Conservation (phyloP, 75 land plant genomes). For the Cupressus sempervirens region DNA sequence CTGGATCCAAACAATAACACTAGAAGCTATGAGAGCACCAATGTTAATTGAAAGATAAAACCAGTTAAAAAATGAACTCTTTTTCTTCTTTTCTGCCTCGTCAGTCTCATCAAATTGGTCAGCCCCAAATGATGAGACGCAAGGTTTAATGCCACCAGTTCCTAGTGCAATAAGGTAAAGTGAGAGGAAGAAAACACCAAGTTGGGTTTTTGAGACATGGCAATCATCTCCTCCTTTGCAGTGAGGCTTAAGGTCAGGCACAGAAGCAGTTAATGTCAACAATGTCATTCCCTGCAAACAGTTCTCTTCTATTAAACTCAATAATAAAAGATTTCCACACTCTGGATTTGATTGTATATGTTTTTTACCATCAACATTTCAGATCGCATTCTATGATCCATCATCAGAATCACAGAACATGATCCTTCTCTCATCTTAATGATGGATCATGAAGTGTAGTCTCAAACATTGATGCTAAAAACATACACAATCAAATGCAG, state of each 20-base stretch:
- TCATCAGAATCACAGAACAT: no score
- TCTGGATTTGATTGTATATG: no score
- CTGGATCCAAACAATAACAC: conserved; percentile 50
- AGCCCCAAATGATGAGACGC: conserved; percentile 51
- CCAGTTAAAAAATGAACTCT: conserved; percentile 62
- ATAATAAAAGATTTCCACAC: no score
- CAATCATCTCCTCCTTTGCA: conserved; percentile 14
- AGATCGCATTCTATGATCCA: no score
- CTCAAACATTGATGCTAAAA: no score
- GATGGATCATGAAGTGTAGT: no score
- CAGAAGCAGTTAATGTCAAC: conserved; percentile 32
- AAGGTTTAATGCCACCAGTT: conserved; percentile 50
- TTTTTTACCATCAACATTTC: no score
- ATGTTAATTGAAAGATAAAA: conserved; percentile 51
- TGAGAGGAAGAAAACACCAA: conserved; percentile 32
- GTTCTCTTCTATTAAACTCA: no score
- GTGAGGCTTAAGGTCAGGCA: conserved; percentile 29
- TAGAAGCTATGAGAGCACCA: conserved; percentile 46
- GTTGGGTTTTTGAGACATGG: conserved; percentile 20
- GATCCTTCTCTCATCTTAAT: no score
- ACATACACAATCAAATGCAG: no score
- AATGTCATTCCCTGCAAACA: conserved; percentile 37
- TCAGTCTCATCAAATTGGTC: conserved; percentile 59
- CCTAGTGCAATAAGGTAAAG: conserved; percentile 55
- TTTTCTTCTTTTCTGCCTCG: conserved; percentile 32